phyloP scores from a whole-genome alignment of 2,329 filamentous ascomycete species.

The Hymenoscyphus infarciens region DNA sequence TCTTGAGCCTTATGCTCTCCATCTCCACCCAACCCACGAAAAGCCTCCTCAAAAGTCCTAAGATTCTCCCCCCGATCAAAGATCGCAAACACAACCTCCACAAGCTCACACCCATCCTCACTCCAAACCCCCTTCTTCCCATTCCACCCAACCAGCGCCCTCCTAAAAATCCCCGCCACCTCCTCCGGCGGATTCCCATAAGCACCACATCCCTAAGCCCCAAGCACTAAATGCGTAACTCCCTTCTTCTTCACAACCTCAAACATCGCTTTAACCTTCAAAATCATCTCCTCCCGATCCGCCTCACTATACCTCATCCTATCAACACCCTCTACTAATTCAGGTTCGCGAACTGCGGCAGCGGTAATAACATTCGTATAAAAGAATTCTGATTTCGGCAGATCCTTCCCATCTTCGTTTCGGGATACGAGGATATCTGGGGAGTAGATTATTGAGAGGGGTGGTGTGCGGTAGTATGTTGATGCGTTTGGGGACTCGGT shows the following conservation, averaged over 20 bases:
- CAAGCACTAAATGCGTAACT: constrained; percentile 58
- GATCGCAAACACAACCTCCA: constrained; percentile 40
- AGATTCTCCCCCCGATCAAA: constrained; percentile 49
- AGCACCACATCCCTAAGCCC: constrained; percentile 66
- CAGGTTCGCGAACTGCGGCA: constrained; percentile 23
- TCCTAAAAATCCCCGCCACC: constrained; percentile 59
- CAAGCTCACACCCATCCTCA: neutral
- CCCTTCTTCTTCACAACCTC: constrained; percentile 43
- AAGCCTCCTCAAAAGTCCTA: constrained; percentile 45
- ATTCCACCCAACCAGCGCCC: constrained; percentile 36
- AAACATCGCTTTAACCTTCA: constrained; percentile 38
- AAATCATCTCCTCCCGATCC: constrained; percentile 29
- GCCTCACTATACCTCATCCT: constrained; percentile 29
- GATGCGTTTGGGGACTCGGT: constrained; percentile 36
- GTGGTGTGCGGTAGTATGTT: constrained; percentile 36
- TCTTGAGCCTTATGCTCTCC: too few relatives aligned
- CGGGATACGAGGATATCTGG: constrained; percentile 52
- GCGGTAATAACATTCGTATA: constrained; percentile 30
- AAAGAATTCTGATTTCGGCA: constrained; percentile 37
- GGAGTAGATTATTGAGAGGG: constrained; percentile 52
- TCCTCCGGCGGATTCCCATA: constrained; percentile 60
- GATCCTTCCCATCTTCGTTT: constrained; percentile 40
- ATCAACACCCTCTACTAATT: constrained; percentile 10
- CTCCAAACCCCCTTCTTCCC: constrained; percentile 36
- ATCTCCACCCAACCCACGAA: neutral